A percentile compares a stretch with the other conserved stretches of the same genome.
These are phyloP conservation scores for Penicillium diatomitis DNA, from an alignment of 495 filamentous ascomycete species.

Conservation along the genomic window DNA sequence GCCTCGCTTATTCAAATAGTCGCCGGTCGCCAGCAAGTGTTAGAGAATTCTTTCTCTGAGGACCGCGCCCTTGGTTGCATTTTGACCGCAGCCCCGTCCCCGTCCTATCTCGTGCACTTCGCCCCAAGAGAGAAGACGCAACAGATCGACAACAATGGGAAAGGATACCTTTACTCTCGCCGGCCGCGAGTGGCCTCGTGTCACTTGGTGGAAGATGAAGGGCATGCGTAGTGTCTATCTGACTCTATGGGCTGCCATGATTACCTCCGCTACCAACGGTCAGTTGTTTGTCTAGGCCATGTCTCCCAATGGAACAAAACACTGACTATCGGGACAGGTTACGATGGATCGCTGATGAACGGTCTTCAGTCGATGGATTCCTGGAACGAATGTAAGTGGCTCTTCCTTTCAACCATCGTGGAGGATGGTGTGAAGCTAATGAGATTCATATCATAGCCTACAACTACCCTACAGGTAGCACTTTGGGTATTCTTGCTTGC, in stretches of 20 bases:
- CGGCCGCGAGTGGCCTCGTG: conserved; percentile 29
- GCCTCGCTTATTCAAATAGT: not conserved
- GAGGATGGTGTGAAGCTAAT: too few relatives aligned
- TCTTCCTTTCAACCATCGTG: too few relatives aligned
- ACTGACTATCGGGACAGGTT: conserved; percentile 30
- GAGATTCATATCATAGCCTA: conserved; percentile 12
- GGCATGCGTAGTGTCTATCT: conserved; percentile 31
- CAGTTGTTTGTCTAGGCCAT: not conserved
- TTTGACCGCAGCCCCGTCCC: not conserved
- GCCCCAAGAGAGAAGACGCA: not conserved
- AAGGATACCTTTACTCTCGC: conserved; percentile 34
- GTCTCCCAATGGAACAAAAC: conserved; percentile 13
- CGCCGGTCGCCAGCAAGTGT: not conserved
- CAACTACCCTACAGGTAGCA: conserved; percentile 39
- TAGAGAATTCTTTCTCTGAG: not conserved
- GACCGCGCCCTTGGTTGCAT: not conserved
- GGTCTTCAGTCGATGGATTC: conserved; percentile 27
- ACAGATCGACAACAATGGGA: conserved; percentile 17
- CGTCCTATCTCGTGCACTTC: not conserved
- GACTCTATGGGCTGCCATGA: conserved; percentile 26
- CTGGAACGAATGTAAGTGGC: conserved; percentile 21
- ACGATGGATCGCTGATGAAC: conserved; percentile 50
- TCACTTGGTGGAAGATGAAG: conserved; percentile 31
- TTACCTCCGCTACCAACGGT: conserved; percentile 24
- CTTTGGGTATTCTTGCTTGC: conserved; percentile 55